Conservation (phyloP, 164 flowering plant species). For the Malania oleifera region DNA sequence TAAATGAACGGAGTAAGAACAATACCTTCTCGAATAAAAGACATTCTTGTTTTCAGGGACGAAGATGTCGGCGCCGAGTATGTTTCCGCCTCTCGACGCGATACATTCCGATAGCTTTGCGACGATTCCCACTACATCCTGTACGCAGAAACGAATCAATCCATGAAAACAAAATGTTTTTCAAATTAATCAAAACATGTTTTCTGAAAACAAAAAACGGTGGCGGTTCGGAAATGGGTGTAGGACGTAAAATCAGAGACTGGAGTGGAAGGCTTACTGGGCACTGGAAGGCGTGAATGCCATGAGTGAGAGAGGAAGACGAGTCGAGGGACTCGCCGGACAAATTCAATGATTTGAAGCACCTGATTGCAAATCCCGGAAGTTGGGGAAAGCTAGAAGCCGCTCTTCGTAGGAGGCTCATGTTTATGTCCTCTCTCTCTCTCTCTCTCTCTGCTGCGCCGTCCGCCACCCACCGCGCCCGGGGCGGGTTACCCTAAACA, state of each 20-base stretch:
- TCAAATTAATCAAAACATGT: background rate
- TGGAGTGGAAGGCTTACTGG: conserved; percentile 45
- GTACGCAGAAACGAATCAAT: conserved; percentile 11
- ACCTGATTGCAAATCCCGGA: conserved; percentile 28
- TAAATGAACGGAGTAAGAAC: background rate
- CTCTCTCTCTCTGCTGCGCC: background rate
- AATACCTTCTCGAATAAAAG: conserved; percentile 85
- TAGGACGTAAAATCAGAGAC: background rate
- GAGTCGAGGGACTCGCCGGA: conserved; percentile 22
- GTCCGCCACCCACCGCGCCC: too few relatives aligned
- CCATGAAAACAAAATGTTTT: background rate
- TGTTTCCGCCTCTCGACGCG: conserved; percentile 89
- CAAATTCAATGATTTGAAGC: conserved; percentile 31
- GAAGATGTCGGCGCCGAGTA: conserved; percentile 69
- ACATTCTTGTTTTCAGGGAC: conserved; percentile 79
- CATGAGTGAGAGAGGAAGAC: conserved; percentile 43
- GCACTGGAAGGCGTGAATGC: conserved; percentile 82
- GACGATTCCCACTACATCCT: conserved; percentile 86
- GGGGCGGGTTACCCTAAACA: too few relatives aligned
- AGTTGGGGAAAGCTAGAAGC: conserved; percentile 17
- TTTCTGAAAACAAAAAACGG: background rate
- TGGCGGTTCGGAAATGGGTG: background rate
- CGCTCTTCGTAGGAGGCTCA: conserved; percentile 19
- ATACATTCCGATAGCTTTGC: conserved; percentile 90
- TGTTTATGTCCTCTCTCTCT: conserved; percentile 5